phyloP scores from a whole-genome alignment of 805 yeast genomes.

The Suhomyces sp. region DNA sequence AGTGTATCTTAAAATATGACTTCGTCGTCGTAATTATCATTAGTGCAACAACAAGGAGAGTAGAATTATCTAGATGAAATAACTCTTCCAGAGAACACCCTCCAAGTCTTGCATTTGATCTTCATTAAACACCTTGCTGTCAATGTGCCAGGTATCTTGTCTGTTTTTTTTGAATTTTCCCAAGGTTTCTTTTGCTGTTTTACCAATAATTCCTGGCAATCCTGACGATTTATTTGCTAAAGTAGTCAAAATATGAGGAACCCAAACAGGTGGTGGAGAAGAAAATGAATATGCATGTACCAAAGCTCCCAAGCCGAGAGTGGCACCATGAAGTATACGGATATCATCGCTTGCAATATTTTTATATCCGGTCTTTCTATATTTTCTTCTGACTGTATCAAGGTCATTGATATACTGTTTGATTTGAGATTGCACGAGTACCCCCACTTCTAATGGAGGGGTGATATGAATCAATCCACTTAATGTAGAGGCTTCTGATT shows the following conservation, averaged over 20 bases:
- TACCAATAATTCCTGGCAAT: constrained; percentile 75
- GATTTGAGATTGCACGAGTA: constrained; percentile 41
- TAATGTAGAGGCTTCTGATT: constrained; percentile 68
- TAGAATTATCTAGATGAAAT: constrained; percentile 73
- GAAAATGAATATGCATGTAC: constrained; percentile 86
- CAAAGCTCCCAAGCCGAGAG: constrained; percentile 84
- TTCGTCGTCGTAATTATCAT: no score
- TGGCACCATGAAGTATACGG: constrained; percentile 72
- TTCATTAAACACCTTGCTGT: constrained; percentile 66
- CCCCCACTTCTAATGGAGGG: constrained; percentile 47
- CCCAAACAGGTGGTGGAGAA: constrained; percentile 91
- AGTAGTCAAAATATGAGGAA: constrained; percentile 68
- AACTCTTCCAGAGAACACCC: constrained; percentile 91
- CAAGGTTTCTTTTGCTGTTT: constrained; percentile 76
- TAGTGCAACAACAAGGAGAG: no score
- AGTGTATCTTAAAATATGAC: no score
- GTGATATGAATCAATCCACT: constrained; percentile 74
- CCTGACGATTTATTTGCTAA: constrained; percentile 72
- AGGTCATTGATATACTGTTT: constrained; percentile 26
- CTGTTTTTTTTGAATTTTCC: constrained; percentile 87
- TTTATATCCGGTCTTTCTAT: constrained; percentile 40
- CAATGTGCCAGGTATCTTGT: constrained; percentile 96
- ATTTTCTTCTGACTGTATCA: constrained; percentile 41
- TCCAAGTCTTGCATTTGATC: constrained; percentile 88
- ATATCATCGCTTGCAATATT: constrained; percentile 39